A percentile compares a stretch with the other conserved stretches of the same genome.
Evolutionary conservation across 306 rosid genomes (phyloP).

Genomic region (Malus fusca): DNA sequence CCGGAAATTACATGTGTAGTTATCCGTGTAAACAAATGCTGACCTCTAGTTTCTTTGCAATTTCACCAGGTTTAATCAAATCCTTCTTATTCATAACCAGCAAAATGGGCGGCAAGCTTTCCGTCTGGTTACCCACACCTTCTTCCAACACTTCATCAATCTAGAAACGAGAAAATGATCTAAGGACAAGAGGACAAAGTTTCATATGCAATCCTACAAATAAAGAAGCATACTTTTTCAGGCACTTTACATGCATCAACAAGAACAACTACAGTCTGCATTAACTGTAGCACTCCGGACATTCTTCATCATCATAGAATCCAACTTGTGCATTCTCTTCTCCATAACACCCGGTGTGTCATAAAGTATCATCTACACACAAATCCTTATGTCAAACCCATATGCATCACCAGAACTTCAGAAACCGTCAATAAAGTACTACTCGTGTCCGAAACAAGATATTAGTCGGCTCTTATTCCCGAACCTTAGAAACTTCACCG

Average conservation of each 20-base stretch:
- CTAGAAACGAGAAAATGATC: slow-evolving; percentile 32
- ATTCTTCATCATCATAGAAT: slow-evolving; percentile 96
- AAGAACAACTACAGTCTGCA: slow-evolving; percentile 90
- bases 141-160: slow-evolving; percentile 88
- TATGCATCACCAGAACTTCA: background rate
- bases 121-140: slow-evolving; percentile 53
- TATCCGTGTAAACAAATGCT: slow-evolving; percentile 19
- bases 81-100: slow-evolving; percentile 90
- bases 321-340: slow-evolving; percentile 90
- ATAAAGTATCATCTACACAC: slow-evolving; percentile 77
- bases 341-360: slow-evolving; percentile 93
- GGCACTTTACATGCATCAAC: slow-evolving; percentile 97
- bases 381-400: slow-evolving; percentile 14
- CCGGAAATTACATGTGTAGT: slow-evolving; percentile 10
- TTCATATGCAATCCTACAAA: slow-evolving; percentile 11
- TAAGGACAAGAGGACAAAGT: slow-evolving; percentile 14
- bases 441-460: background rate
- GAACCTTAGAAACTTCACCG: background rate
- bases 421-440: background rate
- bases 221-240: slow-evolving; percentile 62
- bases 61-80: slow-evolving; percentile 92
- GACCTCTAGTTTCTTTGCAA: slow-evolving; percentile 94
- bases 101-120: slow-evolving; percentile 61
- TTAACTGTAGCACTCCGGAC: slow-evolving; percentile 79
- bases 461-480: background rate